Percentiles rank a stretch among this genome's conserved stretches.
These are phyloP conservation scores for Pyrenochaeta sp. DNA, from an alignment of 2,329 filamentous ascomycete species.

Conservation along the genomic window DNA sequence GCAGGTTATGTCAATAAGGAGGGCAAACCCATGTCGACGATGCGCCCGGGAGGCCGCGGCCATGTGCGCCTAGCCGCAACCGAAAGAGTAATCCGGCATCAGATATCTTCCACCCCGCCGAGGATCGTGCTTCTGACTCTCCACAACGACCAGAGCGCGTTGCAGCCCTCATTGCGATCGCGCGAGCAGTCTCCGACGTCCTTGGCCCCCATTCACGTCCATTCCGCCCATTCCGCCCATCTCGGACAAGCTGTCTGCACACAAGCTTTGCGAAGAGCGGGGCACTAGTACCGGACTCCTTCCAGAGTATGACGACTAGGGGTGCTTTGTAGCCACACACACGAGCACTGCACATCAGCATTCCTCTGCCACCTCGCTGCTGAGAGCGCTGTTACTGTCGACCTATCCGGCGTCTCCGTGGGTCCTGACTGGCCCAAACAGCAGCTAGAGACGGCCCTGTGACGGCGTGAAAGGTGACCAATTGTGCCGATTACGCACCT, in stretches of 20 bases:
- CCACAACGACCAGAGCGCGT: constrained; percentile 1
- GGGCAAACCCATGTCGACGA: background rate
- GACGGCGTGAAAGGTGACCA: constrained; percentile 19
- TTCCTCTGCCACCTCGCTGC: constrained; percentile 10
- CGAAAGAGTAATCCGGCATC: constrained; percentile 4
- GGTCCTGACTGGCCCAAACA: constrained; percentile 12
- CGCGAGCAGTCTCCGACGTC: background rate
- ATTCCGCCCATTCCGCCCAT: constrained; percentile 16
- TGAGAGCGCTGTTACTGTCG: constrained; percentile 1
- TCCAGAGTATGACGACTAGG: constrained; percentile 30
- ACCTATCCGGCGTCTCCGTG: constrained; percentile 16
- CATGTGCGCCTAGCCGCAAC: background rate
- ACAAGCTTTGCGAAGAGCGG: constrained; percentile 14
- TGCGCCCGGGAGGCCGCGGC: constrained; percentile 3
- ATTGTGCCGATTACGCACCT: constrained; percentile 25
- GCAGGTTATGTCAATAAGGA: background rate
- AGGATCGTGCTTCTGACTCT: constrained; percentile 17
- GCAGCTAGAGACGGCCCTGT: constrained; percentile 10
- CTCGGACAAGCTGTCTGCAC: constrained; percentile 1
- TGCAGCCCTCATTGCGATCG: background rate
- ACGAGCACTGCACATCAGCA: constrained; percentile 7
- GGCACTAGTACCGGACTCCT: constrained; percentile 5
- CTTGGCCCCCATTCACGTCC: background rate
- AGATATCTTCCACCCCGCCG: constrained; percentile 14
- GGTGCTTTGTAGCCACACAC: constrained; percentile 11